Conservation (phyloP, 495 filamentous ascomycete species). For the Staphylotrichum tortipilum region DNA sequence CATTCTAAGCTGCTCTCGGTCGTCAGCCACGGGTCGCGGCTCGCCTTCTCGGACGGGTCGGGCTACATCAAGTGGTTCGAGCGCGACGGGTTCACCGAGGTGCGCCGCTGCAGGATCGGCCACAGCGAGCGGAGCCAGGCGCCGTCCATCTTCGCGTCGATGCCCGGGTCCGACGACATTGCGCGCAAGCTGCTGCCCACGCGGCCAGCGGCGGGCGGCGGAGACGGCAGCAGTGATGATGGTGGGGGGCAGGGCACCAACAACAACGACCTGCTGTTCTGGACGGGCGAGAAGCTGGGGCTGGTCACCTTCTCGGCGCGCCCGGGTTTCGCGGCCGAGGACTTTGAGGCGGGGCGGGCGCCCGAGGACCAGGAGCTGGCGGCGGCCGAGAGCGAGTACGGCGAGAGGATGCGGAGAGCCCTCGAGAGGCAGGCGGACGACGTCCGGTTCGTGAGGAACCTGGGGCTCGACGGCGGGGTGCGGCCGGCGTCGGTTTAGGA, state of each 20-base stretch:
- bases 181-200: conserved; percentile 64
- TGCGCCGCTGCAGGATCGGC: conserved; percentile 65
- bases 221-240: not conserved
- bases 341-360: conserved; percentile 39
- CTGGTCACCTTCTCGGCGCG: conserved; percentile 53
- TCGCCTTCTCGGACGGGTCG: conserved; percentile 77
- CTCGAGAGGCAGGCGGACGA: conserved; percentile 76
- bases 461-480: conserved; percentile 43
- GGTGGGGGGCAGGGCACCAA: not conserved
- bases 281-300: conserved; percentile 75
- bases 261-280: conserved; percentile 61
- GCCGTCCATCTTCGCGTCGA: conserved; percentile 39
- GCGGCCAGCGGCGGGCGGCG: conserved; percentile 17
- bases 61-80: conserved; percentile 90
- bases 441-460: conserved; percentile 63
- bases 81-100: conserved; percentile 72
- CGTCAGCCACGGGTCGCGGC: conserved; percentile 70
- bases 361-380: conserved; percentile 37
- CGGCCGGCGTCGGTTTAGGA: conserved; percentile 8
- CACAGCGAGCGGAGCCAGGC: conserved; percentile 34
- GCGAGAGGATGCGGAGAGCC: conserved; percentile 60
- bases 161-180: conserved; percentile 51
- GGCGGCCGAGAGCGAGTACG: conserved; percentile 46
- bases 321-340: conserved; percentile 37
- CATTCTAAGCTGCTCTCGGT: conserved; percentile 76